Evolutionary conservation across 1,139 yeast species (phyloP), one percentile per base, ranked within the genome.

Genomic region (Pichia sp.): DNA sequence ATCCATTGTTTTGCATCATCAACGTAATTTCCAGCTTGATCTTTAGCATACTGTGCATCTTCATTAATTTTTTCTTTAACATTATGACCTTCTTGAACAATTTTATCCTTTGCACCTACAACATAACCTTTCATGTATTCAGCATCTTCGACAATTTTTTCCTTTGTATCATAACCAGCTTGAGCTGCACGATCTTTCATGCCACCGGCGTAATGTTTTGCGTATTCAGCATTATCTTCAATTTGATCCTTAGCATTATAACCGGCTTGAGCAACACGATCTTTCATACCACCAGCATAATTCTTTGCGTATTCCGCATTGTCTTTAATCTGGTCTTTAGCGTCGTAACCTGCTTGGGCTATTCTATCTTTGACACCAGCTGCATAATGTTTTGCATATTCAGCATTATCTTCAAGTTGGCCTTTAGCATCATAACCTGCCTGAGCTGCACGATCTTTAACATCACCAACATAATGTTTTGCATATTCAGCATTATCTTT

Each of bases 351-450:
- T 7, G 42, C 52, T 39, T 47, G 46, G n/a, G 23, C 43, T 10
- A 39, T 32, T 11, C 41, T 31, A 25, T 43, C 47, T 16, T 39
- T 44, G 1, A 11, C 35, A n/a, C 38, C 49, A 3, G 31, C 41
- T 4, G 57, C 57, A 8, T 47, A 46, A 5, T 42, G 45, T 31
- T 52, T 52, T 1, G 57, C 54, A 28, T 47, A 30, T 16, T 46
- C 45, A 3, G 46, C 51, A 20, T 43, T 37, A 6, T 41, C 43
- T 16, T 36, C 35, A 25, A 37, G 49, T 5, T 16, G 16, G 4
- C 41, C 36, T 22, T 44, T 46, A 1, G 45, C 38, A 36, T 39
- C 26, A 27, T 38, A 29, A 28, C 45, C 45, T 5, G 45, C 49
- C 10, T 39, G 32, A 20, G 41, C 47, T 26, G 32, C 41, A 4